Conservation (phyloP, 225 moss, liverwort and hornwort genomes). For the Physcomitrium patens region DNA sequence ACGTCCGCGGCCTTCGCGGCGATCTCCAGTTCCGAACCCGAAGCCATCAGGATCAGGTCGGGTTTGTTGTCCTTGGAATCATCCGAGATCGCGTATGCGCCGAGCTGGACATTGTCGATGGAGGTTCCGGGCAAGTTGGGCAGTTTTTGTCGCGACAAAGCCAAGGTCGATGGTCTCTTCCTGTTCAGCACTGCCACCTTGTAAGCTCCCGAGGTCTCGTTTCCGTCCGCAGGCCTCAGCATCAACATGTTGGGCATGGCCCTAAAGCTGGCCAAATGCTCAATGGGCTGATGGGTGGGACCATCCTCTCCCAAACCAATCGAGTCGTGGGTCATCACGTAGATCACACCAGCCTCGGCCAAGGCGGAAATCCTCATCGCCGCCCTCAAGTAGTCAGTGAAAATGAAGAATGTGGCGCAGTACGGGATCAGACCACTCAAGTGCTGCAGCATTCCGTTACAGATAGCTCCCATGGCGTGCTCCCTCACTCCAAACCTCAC, state of each 20-base stretch:
- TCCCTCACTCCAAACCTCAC: constrained; percentile 94
- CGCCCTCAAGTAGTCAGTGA: constrained; percentile 84
- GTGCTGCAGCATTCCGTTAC: constrained; percentile 75
- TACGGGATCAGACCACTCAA: constrained; percentile 77
- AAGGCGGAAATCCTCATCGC: constrained; percentile 93
- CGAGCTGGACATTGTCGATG: constrained; percentile 66
- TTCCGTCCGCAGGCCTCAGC: constrained; percentile 88
- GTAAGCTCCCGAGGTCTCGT: constrained; percentile 90
- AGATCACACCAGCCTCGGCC: constrained; percentile 75
- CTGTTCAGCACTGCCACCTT: constrained; percentile 75
- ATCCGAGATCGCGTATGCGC: constrained; percentile 57
- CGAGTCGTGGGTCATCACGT: constrained; percentile 98
- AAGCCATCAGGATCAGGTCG: constrained; percentile 71
- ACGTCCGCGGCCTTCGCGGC: constrained; percentile 67
- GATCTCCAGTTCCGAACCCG: constrained; percentile 92
- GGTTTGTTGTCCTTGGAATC: constrained; percentile 73
- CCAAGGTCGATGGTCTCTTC: constrained; percentile 72
- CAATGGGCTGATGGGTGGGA: constrained; percentile 92
- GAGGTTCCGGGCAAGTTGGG: constrained; percentile 66
- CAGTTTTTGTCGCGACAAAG: constrained; percentile 80
- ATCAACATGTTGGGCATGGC: constrained; percentile 91
- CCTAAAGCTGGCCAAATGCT: constrained; percentile 92
- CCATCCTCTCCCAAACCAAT: constrained; percentile 89
- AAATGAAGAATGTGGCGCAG: constrained; percentile 95
- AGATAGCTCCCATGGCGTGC: constrained; percentile 96